Evolutionary conservation across 2,329 filamentous ascomycete genomes (phyloP).

Genomic region (Hypomyces perniciosus): DNA sequence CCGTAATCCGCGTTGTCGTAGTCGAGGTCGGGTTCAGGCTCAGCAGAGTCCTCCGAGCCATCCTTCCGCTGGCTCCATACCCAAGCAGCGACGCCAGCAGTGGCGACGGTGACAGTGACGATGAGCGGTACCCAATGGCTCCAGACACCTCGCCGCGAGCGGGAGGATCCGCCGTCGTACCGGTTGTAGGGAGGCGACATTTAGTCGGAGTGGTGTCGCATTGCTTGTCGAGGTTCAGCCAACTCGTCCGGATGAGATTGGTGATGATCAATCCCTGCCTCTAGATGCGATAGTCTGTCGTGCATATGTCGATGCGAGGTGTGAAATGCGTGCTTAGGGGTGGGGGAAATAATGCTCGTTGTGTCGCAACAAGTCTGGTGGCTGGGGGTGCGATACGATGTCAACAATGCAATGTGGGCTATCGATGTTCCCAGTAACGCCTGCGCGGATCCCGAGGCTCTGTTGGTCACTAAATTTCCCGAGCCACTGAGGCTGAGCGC

Average conservation of each 20-base stretch:
- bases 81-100: slow-evolving; percentile 83
- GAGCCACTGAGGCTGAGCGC: slow-evolving; percentile 12
- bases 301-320: slow-evolving; percentile 1
- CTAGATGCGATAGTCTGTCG: neutral
- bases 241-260: neutral
- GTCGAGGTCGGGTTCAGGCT: slow-evolving; percentile 46
- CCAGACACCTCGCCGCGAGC: slow-evolving; percentile 58
- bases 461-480: slow-evolving; percentile 21
- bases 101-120: slow-evolving; percentile 80
- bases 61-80: slow-evolving; percentile 84
- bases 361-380: slow-evolving; percentile 17
- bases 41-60: slow-evolving; percentile 64
- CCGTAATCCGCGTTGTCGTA: slow-evolving; percentile 46
- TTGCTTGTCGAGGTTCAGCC: slow-evolving; percentile 19
- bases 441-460: slow-evolving; percentile 27
- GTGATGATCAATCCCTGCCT: neutral
- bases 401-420: slow-evolving; percentile 17
- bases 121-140: slow-evolving; percentile 86
- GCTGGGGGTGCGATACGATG: slow-evolving; percentile 16
- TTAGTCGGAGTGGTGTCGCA: slow-evolving; percentile 32
- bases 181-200: slow-evolving; percentile 60
- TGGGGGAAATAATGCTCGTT: slow-evolving; percentile 14
- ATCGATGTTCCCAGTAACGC: slow-evolving; percentile 18
- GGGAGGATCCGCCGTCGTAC: slow-evolving; percentile 48
- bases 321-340: slow-evolving; percentile 1